Evolutionary conservation across 805 yeast genomes (phyloP).

Genomic region (Pichia membranifaciens): DNA sequence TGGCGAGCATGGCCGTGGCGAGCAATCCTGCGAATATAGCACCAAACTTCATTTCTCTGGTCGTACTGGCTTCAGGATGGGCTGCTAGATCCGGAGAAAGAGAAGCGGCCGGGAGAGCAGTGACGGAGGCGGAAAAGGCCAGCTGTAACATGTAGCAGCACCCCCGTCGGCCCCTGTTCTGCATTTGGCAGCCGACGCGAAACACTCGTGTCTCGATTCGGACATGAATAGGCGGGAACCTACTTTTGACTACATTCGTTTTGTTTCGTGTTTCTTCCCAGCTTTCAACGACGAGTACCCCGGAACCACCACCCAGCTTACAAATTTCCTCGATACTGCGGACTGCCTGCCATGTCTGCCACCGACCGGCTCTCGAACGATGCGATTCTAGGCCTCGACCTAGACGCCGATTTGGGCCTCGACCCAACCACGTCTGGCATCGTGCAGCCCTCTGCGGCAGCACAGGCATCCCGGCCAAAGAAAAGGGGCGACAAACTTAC

Average conservation of each 20-base stretch:
- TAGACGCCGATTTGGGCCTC: constrained; percentile 6
- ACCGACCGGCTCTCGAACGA: constrained; percentile 22
- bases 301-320: not conserved
- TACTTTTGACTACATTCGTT: too few relatives aligned
- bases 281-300: too few relatives aligned
- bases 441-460: not conserved
- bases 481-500: constrained; percentile 42
- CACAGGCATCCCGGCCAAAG: constrained; percentile 16
- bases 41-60: not conserved
- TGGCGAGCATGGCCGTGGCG: not conserved
- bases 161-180: too few relatives aligned
- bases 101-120: too few relatives aligned
- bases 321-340: too few relatives aligned
- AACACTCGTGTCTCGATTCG: not conserved
- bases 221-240: too few relatives aligned
- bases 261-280: too few relatives aligned
- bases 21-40: not conserved
- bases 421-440: not conserved
- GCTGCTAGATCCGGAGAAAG: too few relatives aligned
- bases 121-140: too few relatives aligned
- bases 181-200: not conserved
- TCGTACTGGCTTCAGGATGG: too few relatives aligned
- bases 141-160: too few relatives aligned
- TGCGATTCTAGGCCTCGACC: constrained; percentile 25
- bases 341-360: constrained; percentile 6